Evolutionary conservation across 108 stramenopile genomes (phyloP).

Genomic region (Pseudonitzschia multistriata): DNA sequence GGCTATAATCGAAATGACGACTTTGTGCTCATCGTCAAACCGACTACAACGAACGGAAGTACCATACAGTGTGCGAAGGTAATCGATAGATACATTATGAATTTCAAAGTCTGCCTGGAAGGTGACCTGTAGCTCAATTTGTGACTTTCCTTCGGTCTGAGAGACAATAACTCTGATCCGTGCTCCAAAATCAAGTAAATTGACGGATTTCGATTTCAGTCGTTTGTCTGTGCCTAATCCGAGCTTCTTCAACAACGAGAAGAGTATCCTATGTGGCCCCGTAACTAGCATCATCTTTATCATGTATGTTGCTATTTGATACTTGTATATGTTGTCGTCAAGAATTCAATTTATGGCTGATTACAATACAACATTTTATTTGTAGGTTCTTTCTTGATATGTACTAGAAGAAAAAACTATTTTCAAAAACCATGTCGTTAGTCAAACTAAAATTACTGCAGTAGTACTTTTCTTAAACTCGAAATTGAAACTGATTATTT

Average conservation of each 20-base stretch:
- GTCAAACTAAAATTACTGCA: too few relatives aligned
- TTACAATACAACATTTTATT: too few relatives aligned
- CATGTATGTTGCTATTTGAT: background rate
- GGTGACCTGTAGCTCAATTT: background rate
- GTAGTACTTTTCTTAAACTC: too few relatives aligned
- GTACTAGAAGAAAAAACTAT: too few relatives aligned
- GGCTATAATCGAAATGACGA: background rate
- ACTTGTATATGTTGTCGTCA: background rate
- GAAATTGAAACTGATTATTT: too few relatives aligned
- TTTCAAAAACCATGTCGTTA: too few relatives aligned
- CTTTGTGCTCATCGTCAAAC: background rate
- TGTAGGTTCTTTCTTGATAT: too few relatives aligned
- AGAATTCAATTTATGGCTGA: too few relatives aligned
- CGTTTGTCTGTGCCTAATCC: background rate
- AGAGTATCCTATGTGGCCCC: slow-evolving; percentile 1
- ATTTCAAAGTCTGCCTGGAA: slow-evolving; percentile 17
- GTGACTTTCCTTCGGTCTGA: background rate
- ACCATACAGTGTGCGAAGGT: slow-evolving; percentile 7
- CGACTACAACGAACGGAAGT: background rate
- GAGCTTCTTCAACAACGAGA: slow-evolving; percentile 5
- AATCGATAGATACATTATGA: slow-evolving; percentile 10
- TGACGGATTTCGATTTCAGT: slow-evolving; percentile 6
- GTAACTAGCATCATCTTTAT: slow-evolving; percentile 7
- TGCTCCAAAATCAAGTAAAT: slow-evolving; percentile 18
- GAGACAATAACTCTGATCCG: slow-evolving; percentile 5